Percentiles rank a stretch among this genome's conserved stretches.
phyloP scores from a whole-genome alignment of 805 yeast species.

The Yamadazyma sp. region DNA sequence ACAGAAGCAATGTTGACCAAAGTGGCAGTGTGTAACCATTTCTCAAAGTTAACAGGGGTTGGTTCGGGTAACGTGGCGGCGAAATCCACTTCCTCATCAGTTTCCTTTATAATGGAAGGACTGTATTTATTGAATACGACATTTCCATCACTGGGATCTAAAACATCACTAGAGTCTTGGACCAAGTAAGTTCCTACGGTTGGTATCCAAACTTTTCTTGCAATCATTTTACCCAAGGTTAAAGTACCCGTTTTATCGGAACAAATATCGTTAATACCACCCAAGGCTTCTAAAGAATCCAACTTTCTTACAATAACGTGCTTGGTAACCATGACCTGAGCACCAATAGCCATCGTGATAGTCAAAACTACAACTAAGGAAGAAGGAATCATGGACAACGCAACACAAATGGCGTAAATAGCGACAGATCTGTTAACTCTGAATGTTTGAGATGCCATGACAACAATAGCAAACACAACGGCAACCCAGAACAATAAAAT shows the following conservation, averaged over 20 bases:
- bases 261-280: constrained; percentile 76
- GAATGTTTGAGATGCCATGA: constrained; percentile 81
- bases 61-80: constrained; percentile 19
- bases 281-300: constrained; percentile 76
- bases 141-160: constrained; percentile 61
- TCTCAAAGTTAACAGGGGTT: constrained; percentile 27
- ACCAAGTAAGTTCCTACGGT: constrained; percentile 57
- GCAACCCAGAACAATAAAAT: constrained; percentile 70
- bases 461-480: constrained; percentile 81
- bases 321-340: constrained; percentile 67
- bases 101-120: constrained; percentile 37
- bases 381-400: constrained; percentile 79
- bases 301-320: constrained; percentile 74
- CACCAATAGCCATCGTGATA: constrained; percentile 84
- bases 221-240: constrained; percentile 78
- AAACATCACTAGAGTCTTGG: constrained; percentile 56
- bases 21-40: constrained; percentile 67
- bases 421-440: constrained; percentile 78
- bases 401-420: constrained; percentile 84
- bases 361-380: constrained; percentile 77
- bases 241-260: constrained; percentile 84
- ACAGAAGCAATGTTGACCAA: constrained; percentile 79
- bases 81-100: constrained; percentile 38
- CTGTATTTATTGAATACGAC: constrained; percentile 32
- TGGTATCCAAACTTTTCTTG: constrained; percentile 70